Conservation (phyloP, 2,329 filamentous ascomycete genomes). For the Fusarium guadeloupense region DNA sequence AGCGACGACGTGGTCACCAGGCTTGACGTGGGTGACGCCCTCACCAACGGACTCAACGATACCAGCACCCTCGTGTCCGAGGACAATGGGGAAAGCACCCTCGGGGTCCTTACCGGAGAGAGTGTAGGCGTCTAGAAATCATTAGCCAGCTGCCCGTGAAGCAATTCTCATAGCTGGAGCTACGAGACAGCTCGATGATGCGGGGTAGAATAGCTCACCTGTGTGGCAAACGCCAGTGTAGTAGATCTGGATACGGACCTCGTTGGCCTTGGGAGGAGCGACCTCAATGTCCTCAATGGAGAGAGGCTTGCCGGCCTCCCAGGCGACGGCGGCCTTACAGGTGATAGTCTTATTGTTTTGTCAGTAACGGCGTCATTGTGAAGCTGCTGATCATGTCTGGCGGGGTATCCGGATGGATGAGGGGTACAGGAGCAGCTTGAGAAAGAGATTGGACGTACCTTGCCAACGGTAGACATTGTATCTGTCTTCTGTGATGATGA, state of each 20-base stretch:
- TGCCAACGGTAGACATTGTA: slow-evolving; percentile 62
- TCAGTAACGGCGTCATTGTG: slow-evolving; percentile 27
- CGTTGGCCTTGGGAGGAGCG: slow-evolving; percentile 84
- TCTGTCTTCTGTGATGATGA: slow-evolving; percentile 22
- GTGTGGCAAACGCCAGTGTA: slow-evolving; percentile 99
- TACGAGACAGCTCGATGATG: slow-evolving; percentile 14
- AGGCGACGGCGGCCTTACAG: slow-evolving; percentile 97
- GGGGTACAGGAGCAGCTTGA: slow-evolving; percentile 21
- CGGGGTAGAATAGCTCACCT: slow-evolving; percentile 60
- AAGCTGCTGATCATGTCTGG: slow-evolving; percentile 7
- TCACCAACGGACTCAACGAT: slow-evolving; percentile 94
- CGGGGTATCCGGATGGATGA: slow-evolving; percentile 35
- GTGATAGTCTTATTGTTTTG: slow-evolving; percentile 76
- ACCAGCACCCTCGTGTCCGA: slow-evolving; percentile 91
- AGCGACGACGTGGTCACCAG: slow-evolving; percentile 88
- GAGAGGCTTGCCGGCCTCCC: slow-evolving; percentile 93
- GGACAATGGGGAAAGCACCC: slow-evolving; percentile 88
- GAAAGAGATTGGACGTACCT: slow-evolving; percentile 52
- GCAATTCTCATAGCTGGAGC: neutral
- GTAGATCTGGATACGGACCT: slow-evolving; percentile 96
- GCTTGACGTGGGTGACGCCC: slow-evolving; percentile 93
- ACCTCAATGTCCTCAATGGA: slow-evolving; percentile 94
- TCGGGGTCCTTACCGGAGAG: slow-evolving; percentile 97
- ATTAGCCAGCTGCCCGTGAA: slow-evolving; percentile 15
- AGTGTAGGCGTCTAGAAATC: slow-evolving; percentile 81